A percentile compares a stretch with the other conserved stretches of the same genome.
Conservation (phyloP, 306 rosid species). For the Malus orientalis region DNA sequence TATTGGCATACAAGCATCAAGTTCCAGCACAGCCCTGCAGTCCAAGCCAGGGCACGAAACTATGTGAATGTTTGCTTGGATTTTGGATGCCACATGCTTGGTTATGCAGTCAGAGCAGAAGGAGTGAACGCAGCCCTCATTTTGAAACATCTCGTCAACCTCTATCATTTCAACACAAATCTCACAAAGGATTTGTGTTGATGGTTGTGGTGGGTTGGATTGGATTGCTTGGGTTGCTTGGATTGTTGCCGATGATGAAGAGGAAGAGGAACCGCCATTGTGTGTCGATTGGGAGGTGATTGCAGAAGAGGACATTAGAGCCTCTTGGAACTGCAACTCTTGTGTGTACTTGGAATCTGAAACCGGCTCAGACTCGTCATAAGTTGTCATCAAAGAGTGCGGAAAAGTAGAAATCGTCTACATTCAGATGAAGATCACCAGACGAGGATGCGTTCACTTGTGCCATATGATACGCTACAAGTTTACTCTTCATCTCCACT, state of each 20-base stretch:
- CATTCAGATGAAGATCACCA: not conserved
- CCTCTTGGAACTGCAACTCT: constrained; percentile 45
- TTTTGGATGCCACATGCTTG: constrained; percentile 37
- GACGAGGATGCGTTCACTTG: not conserved
- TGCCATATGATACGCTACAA: constrained; percentile 14
- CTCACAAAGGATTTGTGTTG: constrained; percentile 20
- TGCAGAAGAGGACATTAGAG: constrained; percentile 25
- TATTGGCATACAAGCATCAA: constrained; percentile 22
- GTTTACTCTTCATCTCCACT: not conserved
- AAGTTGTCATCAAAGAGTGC: constrained; percentile 9
- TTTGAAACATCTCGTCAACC: constrained; percentile 26
- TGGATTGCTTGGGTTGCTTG: not conserved
- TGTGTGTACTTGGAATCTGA: constrained; percentile 32
- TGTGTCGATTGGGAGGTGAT: not conserved
- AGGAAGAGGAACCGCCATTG: not conserved
- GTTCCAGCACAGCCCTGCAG: constrained; percentile 23
- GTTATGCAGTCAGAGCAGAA: constrained; percentile 41
- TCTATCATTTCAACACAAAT: constrained; percentile 37
- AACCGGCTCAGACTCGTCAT: not conserved
- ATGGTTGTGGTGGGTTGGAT: not conserved
- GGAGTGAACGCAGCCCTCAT: constrained; percentile 27
- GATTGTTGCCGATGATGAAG: not conserved
- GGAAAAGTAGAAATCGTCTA: constrained; percentile 34
- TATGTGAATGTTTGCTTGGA: constrained; percentile 15
- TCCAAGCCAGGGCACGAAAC: constrained; percentile 36